These are phyloP conservation scores for Penicillium herquei DNA, from an alignment of 495 filamentous ascomycete species.

Conservation along the genomic window DNA sequence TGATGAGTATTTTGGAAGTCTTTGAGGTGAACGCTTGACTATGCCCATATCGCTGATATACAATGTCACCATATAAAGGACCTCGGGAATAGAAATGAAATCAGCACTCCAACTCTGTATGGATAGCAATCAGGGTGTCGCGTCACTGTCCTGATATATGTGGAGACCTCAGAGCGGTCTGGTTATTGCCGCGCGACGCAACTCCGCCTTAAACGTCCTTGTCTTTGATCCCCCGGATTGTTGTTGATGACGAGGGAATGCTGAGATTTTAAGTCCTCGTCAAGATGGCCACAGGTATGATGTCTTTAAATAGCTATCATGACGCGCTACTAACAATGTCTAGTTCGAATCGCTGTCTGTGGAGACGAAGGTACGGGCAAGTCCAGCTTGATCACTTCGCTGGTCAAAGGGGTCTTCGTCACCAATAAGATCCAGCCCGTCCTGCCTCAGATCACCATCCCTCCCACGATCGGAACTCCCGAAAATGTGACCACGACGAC, in stretches of 20 bases:
- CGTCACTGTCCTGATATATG: neutral
- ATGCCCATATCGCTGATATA: too few species aligned
- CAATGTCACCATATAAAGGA: too few species aligned
- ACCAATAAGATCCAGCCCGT: constrained; percentile 91
- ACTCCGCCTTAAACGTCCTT: neutral
- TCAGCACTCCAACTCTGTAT: too few species aligned
- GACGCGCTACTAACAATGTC: constrained; percentile 7
- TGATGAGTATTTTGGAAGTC: too few species aligned
- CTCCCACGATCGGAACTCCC: constrained; percentile 80
- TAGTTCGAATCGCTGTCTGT: constrained; percentile 93
- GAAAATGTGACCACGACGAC: constrained; percentile 95
- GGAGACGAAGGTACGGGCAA: constrained; percentile 79
- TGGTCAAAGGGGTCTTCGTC: constrained; percentile 95
- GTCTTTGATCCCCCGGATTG: constrained; percentile 1
- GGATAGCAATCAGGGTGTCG: too few species aligned
- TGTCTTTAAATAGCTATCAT: neutral
- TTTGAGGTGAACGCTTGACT: too few species aligned
- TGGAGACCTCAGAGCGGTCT: neutral
- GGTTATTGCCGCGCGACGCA: constrained; percentile 1
- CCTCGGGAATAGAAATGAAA: too few species aligned
- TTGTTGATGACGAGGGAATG: neutral
- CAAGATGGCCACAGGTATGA: constrained; percentile 3
- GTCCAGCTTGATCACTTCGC: constrained; percentile 52
- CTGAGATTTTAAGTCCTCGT: neutral
- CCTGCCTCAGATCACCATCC: constrained; percentile 90